Base-by-base conservation (phyloP, 140 eudicot species). In the Erigeron philadelphicus region DNA sequence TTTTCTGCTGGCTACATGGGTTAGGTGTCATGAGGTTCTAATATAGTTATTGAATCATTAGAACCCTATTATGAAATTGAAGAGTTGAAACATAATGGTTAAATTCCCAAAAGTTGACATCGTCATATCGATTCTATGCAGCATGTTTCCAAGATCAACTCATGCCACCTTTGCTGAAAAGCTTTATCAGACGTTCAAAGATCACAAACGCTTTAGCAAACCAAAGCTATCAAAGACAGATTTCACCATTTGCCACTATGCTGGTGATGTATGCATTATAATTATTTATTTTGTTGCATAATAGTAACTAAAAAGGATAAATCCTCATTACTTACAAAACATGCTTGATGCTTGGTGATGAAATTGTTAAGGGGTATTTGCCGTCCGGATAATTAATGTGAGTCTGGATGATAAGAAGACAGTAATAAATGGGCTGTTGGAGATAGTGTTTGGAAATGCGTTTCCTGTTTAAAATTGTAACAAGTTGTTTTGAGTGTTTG, bases 91-190 rank as follows among this genome's bases (percentile, higher is more conserved):
- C 13, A 11, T 66, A 55, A 16, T n/a, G 44, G 44, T 12, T 25
- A 25, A 8, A 47, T 12, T 38, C 31, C 31, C 40, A 56, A 44
- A 31, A 75, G 25, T 61, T 75, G 68, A 75, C 55, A 67, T 66
- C 69, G 13, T 52, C 43, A 62, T 52, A 19, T 43, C 44, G 31
- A 66, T 76, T 49, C 45, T 5, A 49, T 82, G 78, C 76, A 90
- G 97, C 79, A 90, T 90, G 90, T 85, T 90, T 77, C 97, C 97
- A 68, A 85, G 95, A 85, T 85, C 97, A 60, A 90, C 97, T 4
- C 85, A 90, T 58, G 74, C 71, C 66, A 85, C 95, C 41, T 90
- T 90, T 72, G 94, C 90, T 35, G 76, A 87, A 73, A 90, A 90
- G 90, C 83, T 90, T 72, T 90, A 87, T 82, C 97, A 87, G 80